Evolutionary conservation across 768 basidiomycete genomes (phyloP), one percentile per base, ranked within the genome.

Genomic region (Lepiota brunneoincarnata): DNA sequence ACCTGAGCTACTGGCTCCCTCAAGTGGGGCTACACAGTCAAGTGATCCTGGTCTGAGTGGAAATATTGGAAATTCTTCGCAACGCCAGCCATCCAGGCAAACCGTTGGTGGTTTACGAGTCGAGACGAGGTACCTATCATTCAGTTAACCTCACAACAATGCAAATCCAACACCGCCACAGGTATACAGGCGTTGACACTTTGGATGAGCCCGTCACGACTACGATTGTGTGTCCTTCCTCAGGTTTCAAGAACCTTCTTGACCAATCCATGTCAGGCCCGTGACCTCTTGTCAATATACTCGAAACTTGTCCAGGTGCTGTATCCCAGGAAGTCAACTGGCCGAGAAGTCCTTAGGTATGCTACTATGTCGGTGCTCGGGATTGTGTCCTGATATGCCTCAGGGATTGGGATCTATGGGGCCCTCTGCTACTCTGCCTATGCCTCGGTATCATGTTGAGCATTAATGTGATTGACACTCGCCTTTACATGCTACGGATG

Each of bases 321-420:
- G 34, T 95, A 94, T 61, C 96, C 96, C 7, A 83, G 89, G 52
- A 80, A 81, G 57, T 75, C 85, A 6, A 77, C 76, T 4, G 83
- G 83, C 10, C 84, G 91, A 44, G 93, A 94, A 72, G 90, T 94
- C 4, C 72, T 94, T 42, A 81, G 78, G 95, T 39, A 50, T 77
- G 40, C 28, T 35, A 9, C 49, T 39, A 2, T 34, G n/a, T 31
- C n/a, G 40, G 6, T 2, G 9, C 21, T 47, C 41, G 15, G n/a
- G 0, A 7, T 23, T 11, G 12, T 46, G 18, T 44, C 55, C 21
- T 46, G 6, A 24, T 42, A 17, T 39, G n/a, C 21, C n/a, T 54
- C 64, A 93, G 93, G 59, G 95, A 98, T 66, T 98, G 95, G 96
- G 96, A 98, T 70, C 78, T 98, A 21, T 98, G 96, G 96, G 95